Evolutionary conservation across 2,329 filamentous ascomycete genomes (phyloP), one percentile per base, ranked within the genome.

Genomic region (Aspergillus piperis): DNA sequence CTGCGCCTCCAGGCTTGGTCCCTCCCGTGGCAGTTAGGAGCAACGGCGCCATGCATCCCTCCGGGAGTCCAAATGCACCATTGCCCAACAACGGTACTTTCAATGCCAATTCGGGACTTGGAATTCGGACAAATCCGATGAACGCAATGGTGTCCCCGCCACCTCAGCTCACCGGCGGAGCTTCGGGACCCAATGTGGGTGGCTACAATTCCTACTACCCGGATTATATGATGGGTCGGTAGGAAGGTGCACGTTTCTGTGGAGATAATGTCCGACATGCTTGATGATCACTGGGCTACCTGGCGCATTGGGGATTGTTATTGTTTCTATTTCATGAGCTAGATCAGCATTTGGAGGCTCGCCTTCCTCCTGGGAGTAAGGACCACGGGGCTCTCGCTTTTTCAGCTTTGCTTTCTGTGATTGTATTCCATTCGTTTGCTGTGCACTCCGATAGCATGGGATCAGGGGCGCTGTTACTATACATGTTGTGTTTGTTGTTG

Each of bases 1-100:
- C 86, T 1, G 87, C 86, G 6, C 92, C 92, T 13, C 90, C 91
- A 2, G 91, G 90, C 11, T 80, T 94, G 36, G 81, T 79, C 13
- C 75, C 76, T 66, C 72, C 72, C 15, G 66, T 77, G 66, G 67
- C 69, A 8, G 61, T 75, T 63, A 67, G 72, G 59, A 73, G 69
- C 51, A 72, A 71, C 57, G 71, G 66, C 44, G 62, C 65, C 55
- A 69, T 77, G 59, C 71, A 77, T 61, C 63, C 70, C 17, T 60
- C 70, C 7, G 68, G 66, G 44, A 72, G 70, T 56, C 66, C 70
- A 4, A 71, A 74, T 57, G 65, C 66, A 23, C 63, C 65, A 21
- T 61, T 75, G 63, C 63, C 70, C 10, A 69, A 62, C 47, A 75
- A 75, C 51, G 67, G 62, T 44, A 57, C 73, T 5, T 78, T 74